Evolutionary conservation across 2,329 filamentous ascomycete genomes (phyloP), one percentile per base, ranked within the genome.

Genomic region (Cyclaneusma minus): DNA sequence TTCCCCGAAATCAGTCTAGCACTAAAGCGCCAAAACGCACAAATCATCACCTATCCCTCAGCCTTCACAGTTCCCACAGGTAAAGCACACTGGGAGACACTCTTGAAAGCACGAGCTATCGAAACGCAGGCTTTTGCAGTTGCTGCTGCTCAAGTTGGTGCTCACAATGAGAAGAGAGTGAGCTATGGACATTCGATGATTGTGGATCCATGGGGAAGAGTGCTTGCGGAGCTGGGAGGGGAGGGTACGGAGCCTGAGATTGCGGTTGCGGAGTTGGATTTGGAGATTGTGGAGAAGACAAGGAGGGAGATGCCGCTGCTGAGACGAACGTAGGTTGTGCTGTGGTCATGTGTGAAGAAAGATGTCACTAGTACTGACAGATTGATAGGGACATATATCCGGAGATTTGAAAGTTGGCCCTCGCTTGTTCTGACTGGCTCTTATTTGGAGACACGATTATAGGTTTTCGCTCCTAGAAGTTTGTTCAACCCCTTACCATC

Each of bases 41-140:
- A 93, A 35, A 57, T 93, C 28, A 57, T 94, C 25, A 71, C 82
- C 1, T 94, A 87, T 45, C 87, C 87, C 0, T 87, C 80, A 5
- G 87, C 87, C 4, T 95, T 94, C 45, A 93, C 85, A 0, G 64
- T 91, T 0, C 71, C 77, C 1, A 94, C 87, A 0, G 87, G 87
- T 1, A 62, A 60, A 30, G 80, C 80, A 2, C 87, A 94, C 52
- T 95, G 87, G 87, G 72, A 83, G 43, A 60, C 69, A 3, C 55
- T 95, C 5, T 57, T 94, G 9, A 62, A 80, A 15, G 73, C 82
- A 3, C 62, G 87, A 24, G 87, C 87, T 7, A 82, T 94, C 33
- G 87, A 94, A 58, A 83, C 77, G 11, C 80, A 94, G 53, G 71
- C 72, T 29, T 95, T 81, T 58, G 74, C 94, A 2, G 57, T 94